Evolutionary conservation across 805 yeast species (phyloP), one percentile per base, ranked within the genome.

Genomic region (Schwanniomyces yamadae): DNA sequence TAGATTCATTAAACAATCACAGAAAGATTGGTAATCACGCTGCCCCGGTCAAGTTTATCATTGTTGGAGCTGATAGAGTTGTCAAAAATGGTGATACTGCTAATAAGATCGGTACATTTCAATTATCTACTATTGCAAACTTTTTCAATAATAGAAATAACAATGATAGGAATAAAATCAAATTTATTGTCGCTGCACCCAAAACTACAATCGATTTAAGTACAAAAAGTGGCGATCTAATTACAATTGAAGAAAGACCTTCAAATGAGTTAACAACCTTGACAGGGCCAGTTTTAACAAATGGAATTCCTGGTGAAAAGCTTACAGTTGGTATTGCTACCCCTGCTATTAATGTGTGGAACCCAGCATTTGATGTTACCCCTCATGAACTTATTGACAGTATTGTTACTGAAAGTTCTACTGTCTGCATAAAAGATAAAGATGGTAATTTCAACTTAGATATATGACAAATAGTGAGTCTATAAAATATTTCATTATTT

Each of bases 51-150:
- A 83, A 84, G 56, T 86, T 88, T 33, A 82, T 90, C 15, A 85
- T 89, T 37, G 96, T 87, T 4, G 99, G 99, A 29, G 96, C 98
- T 10, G 99, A 91, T 55, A 76, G 99, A 57, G 84, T 91, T 24
- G 97, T 90, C 3, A 70, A 73, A 19, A 91, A 91, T 56, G 99
- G 99, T 34, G 99, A 91, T 55, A 80, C 96, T 20, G 98, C 98
- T 1, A 91, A 91, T 64, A 91, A 91, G 64, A 91, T 91, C 34
- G 99, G 99, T 15, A 93, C 98, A 0, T 86, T 79, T 62, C 97
- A 90, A 63, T 64, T 91, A 45, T 84, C 97, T 0, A 69, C 82
- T 9, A 65, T 88, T 39, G 82, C 95, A 13, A 74, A 81, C 40
- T 68, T 66, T 42, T 67, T 66, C 51, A 63, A 63, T 40, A 41